Percentiles rank a stretch among this genome's conserved stretches.
phyloP scores from a whole-genome alignment of 148 eudicot species.

The Silene conica region DNA sequence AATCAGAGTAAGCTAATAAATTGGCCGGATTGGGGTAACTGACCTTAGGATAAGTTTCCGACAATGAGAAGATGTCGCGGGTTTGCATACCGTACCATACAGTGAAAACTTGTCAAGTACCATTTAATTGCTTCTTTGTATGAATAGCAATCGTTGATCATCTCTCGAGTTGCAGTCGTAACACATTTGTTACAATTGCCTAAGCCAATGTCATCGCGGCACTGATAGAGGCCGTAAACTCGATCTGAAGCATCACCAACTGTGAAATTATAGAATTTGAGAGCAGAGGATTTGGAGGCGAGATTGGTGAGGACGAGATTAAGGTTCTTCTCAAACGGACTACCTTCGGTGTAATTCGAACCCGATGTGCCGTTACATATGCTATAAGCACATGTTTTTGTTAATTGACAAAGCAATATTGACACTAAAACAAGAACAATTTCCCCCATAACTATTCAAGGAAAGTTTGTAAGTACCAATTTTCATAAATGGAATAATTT shows the following conservation, averaged over 20 bases:
- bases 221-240: constrained; percentile 20
- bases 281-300: constrained; percentile 3
- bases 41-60: background rate
- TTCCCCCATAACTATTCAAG: background rate
- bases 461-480: too few species aligned
- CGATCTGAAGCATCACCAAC: constrained; percentile 1
- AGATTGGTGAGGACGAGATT: constrained; percentile 11
- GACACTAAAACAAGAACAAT: background rate
- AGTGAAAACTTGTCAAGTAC: constrained; percentile 1
- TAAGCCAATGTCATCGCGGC: constrained; percentile 6
- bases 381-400: background rate
- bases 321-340: constrained; percentile 11
- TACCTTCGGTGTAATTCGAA: constrained; percentile 1
- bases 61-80: constrained; percentile 12
- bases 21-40: background rate
- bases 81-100: constrained; percentile 22
- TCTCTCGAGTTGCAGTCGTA: background rate
- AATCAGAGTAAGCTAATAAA: background rate
- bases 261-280: constrained; percentile 6
- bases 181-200: constrained; percentile 15
- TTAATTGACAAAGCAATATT: background rate
- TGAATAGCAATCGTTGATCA: background rate
- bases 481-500: background rate
- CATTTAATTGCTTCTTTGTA: constrained; percentile 1
- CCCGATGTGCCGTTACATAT: background rate